phyloP scores from a whole-genome alignment of 1,284 basidiomycete genomes.

The Phellinidium pouzarii region DNA sequence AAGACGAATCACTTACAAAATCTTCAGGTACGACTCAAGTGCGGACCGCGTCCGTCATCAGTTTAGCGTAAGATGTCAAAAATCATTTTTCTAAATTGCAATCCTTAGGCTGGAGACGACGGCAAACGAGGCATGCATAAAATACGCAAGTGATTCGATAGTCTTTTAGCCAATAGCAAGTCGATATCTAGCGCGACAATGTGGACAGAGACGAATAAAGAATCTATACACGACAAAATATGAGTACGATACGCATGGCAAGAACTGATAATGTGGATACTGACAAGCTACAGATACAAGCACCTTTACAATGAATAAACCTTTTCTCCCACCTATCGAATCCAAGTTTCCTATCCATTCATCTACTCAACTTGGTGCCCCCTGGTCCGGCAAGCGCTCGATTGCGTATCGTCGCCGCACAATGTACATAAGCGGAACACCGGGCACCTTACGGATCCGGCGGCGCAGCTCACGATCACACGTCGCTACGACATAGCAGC shows the following conservation, averaged over 20 bases:
- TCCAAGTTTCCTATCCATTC: background rate
- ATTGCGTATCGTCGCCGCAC: constrained; percentile 87
- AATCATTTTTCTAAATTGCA: background rate
- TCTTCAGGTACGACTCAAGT: background rate
- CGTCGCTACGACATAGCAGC: constrained; percentile 97
- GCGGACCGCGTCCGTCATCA: background rate
- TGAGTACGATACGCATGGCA: background rate
- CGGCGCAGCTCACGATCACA: constrained; percentile 94
- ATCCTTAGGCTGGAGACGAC: background rate
- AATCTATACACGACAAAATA: background rate
- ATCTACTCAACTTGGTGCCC: constrained; percentile 45
- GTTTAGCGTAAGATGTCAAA: background rate
- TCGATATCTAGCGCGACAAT: background rate
- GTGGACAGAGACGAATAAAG: background rate
- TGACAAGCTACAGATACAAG: constrained; percentile 6
- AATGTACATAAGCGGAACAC: constrained; percentile 95
- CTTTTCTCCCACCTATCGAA: background rate
- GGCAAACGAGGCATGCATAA: background rate
- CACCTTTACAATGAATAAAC: background rate
- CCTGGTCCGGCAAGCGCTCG: constrained; percentile 88
- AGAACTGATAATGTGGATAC: background rate
- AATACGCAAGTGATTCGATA: background rate
- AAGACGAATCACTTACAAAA: background rate
- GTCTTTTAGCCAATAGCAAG: background rate
- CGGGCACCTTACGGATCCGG: constrained; percentile 89